phyloP scores from a whole-genome alignment of 2,329 filamentous ascomycete species.

The Cladosporium sp. region DNA sequence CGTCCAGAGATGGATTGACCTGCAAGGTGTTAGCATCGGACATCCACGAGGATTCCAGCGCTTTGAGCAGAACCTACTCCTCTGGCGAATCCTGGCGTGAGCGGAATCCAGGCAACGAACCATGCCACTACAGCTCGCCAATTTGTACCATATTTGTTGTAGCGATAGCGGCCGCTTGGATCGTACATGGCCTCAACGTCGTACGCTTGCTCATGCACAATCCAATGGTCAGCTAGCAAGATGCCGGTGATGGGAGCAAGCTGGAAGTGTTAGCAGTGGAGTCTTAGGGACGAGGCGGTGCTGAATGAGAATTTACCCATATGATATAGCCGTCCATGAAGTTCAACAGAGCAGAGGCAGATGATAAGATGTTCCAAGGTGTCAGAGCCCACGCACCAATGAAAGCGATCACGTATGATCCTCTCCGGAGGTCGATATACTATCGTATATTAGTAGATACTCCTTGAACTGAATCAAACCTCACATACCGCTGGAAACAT shows the following conservation, averaged over 20 bases:
- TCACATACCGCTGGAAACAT: constrained; percentile 44
- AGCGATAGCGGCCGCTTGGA: constrained; percentile 29
- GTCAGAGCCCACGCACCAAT: constrained; percentile 79
- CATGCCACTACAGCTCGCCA: constrained; percentile 30
- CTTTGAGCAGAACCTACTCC: constrained; percentile 18
- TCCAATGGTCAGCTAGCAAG: constrained; percentile 42
- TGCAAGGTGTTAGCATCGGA: constrained; percentile 9
- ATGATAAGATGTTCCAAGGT: constrained; percentile 75
- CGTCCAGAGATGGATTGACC: constrained; percentile 21
- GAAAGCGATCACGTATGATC: constrained; percentile 77
- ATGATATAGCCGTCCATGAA: constrained; percentile 91
- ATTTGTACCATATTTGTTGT: constrained; percentile 26
- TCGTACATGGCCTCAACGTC: constrained; percentile 30
- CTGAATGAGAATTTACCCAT: constrained; percentile 49
- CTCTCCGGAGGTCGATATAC: constrained; percentile 71
- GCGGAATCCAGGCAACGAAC: constrained; percentile 25
- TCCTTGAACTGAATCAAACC: background rate
- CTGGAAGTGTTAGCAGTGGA: constrained; percentile 30
- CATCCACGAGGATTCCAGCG: background rate
- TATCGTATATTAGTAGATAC: constrained; percentile 17
- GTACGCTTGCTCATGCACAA: constrained; percentile 26
- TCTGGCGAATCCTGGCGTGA: constrained; percentile 28
- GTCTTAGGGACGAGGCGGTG: background rate
- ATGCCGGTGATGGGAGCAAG: constrained; percentile 43
- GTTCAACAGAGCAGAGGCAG: constrained; percentile 82